Evolutionary conservation across 345 rosid genomes (phyloP).

Genomic region (Euphorbia lathyris): DNA sequence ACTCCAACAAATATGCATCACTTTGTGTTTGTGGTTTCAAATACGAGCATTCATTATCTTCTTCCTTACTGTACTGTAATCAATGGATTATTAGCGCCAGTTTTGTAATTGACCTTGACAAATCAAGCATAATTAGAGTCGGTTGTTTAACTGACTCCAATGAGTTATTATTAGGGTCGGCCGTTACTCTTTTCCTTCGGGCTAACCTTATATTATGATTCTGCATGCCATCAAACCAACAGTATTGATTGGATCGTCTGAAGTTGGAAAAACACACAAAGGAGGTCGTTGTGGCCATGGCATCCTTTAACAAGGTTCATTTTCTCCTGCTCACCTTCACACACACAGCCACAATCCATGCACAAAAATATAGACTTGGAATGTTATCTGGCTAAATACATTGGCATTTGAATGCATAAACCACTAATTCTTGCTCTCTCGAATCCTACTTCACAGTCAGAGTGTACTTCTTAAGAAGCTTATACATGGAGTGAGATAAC

Average conservation of each 20-base stretch:
- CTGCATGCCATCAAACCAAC: conserved; percentile 84
- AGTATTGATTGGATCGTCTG: conserved; percentile 89
- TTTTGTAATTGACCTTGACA: too few species aligned
- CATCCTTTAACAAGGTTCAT: conserved; percentile 67
- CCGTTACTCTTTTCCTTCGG: background rate
- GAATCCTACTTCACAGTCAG: conserved; percentile 94
- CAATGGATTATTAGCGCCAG: too few species aligned
- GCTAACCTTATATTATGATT: conserved; percentile 6
- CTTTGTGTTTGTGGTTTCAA: background rate
- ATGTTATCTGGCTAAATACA: conserved; percentile 12
- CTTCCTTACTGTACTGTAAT: too few species aligned
- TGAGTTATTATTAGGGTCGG: too few species aligned
- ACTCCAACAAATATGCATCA: background rate
- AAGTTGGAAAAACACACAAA: conserved; percentile 86
- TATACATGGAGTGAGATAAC: conserved; percentile 83
- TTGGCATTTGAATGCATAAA: conserved; percentile 53
- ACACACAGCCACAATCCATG: background rate
- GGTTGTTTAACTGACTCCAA: too few species aligned
- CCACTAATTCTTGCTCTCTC: conserved; percentile 93
- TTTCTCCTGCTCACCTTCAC: background rate
- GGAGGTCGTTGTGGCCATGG: conserved; percentile 88
- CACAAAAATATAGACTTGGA: background rate
- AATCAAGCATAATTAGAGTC: too few species aligned
- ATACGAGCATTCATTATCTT: too few species aligned
- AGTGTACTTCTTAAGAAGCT: conserved; percentile 96